phyloP scores from a whole-genome alignment of 805 yeast genomes.

The Kazachstania viticola region DNA sequence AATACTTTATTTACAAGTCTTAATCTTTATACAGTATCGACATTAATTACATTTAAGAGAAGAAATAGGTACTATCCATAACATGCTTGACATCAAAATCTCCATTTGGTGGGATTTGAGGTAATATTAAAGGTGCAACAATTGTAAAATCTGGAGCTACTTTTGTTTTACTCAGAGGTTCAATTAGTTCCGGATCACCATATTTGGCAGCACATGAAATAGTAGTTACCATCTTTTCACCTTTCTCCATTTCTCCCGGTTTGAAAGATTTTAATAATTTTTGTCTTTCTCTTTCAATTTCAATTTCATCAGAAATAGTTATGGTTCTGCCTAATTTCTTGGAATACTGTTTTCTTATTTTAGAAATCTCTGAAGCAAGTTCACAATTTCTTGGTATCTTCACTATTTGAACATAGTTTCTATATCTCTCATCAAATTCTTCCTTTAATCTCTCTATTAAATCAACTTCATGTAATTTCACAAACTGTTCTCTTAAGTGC shows the following conservation, averaged over 20 bases:
- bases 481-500: constrained; percentile 66
- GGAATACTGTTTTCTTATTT: constrained; percentile 38
- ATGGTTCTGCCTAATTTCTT: constrained; percentile 40
- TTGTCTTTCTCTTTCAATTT: constrained; percentile 55
- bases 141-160: constrained; percentile 20
- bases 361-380: constrained; percentile 38
- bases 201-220: constrained; percentile 39
- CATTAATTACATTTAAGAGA: constrained; percentile 26
- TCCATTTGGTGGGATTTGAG: constrained; percentile 69
- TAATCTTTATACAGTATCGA: too few relatives aligned
- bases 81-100: constrained; percentile 69
- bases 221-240: constrained; percentile 54
- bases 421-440: constrained; percentile 76
- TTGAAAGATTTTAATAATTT: constrained; percentile 41
- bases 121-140: constrained; percentile 58
- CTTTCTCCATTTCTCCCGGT: constrained; percentile 37
- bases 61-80: constrained; percentile 69
- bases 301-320: constrained; percentile 62
- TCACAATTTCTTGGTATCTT: constrained; percentile 41
- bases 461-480: constrained; percentile 63
- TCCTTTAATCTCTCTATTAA: constrained; percentile 56
- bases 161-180: constrained; percentile 10
- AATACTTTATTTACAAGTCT: too few relatives aligned
- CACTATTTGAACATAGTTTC: constrained; percentile 52
- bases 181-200: constrained; percentile 18